A percentile compares a stretch with the other conserved stretches of the same genome.
These are phyloP conservation scores for Neurospora sp. DNA, from an alignment of 495 filamentous ascomycete genomes.

Conservation along the genomic window DNA sequence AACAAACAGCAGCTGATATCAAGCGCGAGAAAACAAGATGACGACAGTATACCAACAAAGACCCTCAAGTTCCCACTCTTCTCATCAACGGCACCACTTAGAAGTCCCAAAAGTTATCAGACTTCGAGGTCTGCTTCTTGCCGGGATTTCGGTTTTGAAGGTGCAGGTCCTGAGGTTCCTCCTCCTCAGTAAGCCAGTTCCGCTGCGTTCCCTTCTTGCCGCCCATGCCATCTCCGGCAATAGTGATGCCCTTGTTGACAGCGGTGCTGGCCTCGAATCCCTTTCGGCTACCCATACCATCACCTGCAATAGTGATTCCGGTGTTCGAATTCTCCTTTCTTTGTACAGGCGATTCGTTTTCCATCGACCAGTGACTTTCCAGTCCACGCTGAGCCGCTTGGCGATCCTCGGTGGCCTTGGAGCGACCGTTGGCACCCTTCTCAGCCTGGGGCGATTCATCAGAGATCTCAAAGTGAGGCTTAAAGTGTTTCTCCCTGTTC, in stretches of 20 bases:
- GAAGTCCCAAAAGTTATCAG: constrained; percentile 46
- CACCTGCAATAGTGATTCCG: constrained; percentile 1
- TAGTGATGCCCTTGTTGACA: constrained; percentile 41
- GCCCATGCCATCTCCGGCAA: constrained; percentile 65
- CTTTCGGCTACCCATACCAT: constrained; percentile 1
- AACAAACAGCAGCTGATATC: background rate
- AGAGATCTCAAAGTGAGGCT: constrained; percentile 56
- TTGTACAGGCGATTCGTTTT: constrained; percentile 49
- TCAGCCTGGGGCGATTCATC: constrained; percentile 45
- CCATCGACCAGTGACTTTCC: constrained; percentile 53
- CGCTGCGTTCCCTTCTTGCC: constrained; percentile 51
- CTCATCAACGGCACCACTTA: constrained; percentile 14
- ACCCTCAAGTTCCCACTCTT: background rate
- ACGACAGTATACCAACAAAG: background rate
- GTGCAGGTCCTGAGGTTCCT: constrained; percentile 31
- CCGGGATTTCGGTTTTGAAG: constrained; percentile 17
- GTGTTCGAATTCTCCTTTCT: constrained; percentile 37
- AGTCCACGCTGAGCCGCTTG: constrained; percentile 56
- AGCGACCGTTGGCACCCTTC: constrained; percentile 7
- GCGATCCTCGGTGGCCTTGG: constrained; percentile 36
- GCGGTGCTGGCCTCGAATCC: constrained; percentile 15
- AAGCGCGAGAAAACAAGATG: background rate
- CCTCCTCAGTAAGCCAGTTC: constrained; percentile 52
- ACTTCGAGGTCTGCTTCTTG: constrained; percentile 26
- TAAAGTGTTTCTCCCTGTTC: constrained; percentile 63